Conservation (phyloP, 345 rosid genomes). For the Crucihimalaya himalaica region DNA sequence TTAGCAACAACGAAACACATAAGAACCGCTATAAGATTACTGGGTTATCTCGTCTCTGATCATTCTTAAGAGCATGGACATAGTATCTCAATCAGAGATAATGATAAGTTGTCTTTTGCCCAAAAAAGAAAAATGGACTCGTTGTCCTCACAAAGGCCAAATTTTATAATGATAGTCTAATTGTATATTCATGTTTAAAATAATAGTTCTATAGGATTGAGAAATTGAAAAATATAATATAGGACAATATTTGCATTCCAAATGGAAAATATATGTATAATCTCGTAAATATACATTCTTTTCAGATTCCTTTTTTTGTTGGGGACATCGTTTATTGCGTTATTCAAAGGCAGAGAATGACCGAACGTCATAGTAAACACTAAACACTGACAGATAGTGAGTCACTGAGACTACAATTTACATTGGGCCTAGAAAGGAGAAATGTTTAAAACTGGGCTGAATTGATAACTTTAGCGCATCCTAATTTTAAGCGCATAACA, state of each 20-base stretch:
- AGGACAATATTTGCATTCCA: not conserved
- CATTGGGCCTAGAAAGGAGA: slow-evolving; percentile 4
- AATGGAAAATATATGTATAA: not conserved
- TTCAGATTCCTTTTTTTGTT: not conserved
- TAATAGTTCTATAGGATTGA: not conserved
- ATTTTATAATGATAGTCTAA: not conserved
- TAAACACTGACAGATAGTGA: not conserved
- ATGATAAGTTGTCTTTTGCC: too few species aligned
- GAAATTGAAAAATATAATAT: not conserved
- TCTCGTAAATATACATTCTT: not conserved
- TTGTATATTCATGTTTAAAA: not conserved
- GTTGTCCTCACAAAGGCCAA: too few species aligned
- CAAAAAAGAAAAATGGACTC: too few species aligned
- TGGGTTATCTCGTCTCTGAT: too few species aligned
- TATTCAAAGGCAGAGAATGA: too few species aligned
- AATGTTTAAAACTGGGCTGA: not conserved
- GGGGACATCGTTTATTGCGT: too few species aligned
- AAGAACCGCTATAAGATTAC: too few species aligned
- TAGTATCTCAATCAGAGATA: too few species aligned
- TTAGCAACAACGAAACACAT: too few species aligned
- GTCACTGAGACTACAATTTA: not conserved
- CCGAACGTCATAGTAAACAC: not conserved
- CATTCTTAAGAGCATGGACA: too few species aligned
- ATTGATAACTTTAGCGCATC: not conserved
- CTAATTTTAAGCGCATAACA: not conserved